Evolutionary conservation across 208 protist genomes (phyloP), one percentile per base, ranked within the genome.

Genomic region (Wallacemonas collosoma): DNA sequence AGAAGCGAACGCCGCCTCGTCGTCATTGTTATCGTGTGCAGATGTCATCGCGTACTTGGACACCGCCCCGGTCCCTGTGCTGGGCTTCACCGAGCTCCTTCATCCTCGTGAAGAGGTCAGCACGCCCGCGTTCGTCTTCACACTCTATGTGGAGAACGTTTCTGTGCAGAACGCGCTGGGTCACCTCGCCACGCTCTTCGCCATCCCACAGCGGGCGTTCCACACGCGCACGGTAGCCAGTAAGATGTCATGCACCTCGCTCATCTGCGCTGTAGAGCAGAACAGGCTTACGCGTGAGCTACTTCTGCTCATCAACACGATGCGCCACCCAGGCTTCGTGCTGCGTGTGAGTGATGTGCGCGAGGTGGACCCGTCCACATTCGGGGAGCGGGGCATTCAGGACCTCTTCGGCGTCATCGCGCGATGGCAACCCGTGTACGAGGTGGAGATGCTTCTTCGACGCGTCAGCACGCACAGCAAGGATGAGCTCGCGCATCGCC

Each of bases 271-370:
- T 12, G 79, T 95, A 7, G 74, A 73, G 47, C 81, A 79, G 12
- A 91, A 88, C 45, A 55, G 79, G 1, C 58, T 97, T 17, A 48
- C 68, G 4, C 83, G 85, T 0, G 86, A 93, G 55, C 85, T 93
- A 55, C 82, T 97, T 43, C 83, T 97, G 11, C 77, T 93, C 12
- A 62, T 97, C 3, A 97, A 97, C 83, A 95, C 90, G 44, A 85
- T 97, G 82, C 86, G 89, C 0, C 87, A 91, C 71, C 92, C 92
- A 2, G 92, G 92, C 7, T 97, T 95, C 76, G 88, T 95, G 4
- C 26, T 97, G 15, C 89, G 89, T 8, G 75, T 95, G 35, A 89
- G 88, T 64, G 76, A 78, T 14, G 87, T 97, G 53, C 83, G 65
- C 11, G 83, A 88, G 38, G 38, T 48, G 14, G 73, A 80, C 44